Conservation (phyloP, 164 flowering plant species). For the Liquidambar formosana region DNA sequence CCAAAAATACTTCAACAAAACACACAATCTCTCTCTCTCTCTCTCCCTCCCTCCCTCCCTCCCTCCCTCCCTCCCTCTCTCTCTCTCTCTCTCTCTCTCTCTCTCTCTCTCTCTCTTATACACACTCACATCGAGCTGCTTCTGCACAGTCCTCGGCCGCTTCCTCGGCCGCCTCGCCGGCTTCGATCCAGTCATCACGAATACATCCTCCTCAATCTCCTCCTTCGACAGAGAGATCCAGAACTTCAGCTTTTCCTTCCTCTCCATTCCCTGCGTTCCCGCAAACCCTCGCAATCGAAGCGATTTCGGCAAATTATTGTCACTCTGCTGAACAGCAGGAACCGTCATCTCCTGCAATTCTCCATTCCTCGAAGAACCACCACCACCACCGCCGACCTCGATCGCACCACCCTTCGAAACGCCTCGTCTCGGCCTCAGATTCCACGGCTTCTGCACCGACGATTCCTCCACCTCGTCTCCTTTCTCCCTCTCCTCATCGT, state of each 20-base stretch:
- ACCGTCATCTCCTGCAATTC: constrained; percentile 12
- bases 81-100: not conserved
- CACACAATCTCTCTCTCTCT: not conserved
- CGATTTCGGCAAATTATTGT: constrained; percentile 32
- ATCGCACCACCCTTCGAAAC: constrained; percentile 1
- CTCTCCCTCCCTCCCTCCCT: too few species aligned
- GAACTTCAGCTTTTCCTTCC: constrained; percentile 45
- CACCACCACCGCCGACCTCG: not conserved
- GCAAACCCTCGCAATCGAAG: constrained; percentile 27
- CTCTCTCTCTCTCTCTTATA: not conserved
- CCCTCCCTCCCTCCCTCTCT: not conserved
- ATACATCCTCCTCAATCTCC: constrained; percentile 72
- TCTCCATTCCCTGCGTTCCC: constrained; percentile 22
- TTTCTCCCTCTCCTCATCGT: not conserved
- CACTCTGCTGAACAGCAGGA: constrained; percentile 8
- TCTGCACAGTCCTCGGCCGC: constrained; percentile 55
- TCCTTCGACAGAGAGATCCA: constrained; percentile 67
- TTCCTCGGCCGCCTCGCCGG: constrained; percentile 57
- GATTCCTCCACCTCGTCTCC: constrained; percentile 20
- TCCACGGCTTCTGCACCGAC: constrained; percentile 46
- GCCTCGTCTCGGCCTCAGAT: constrained; percentile 57
- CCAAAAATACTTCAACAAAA: not conserved
- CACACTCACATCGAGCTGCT: constrained; percentile 50
- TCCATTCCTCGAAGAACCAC: not conserved
- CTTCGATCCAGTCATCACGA: constrained; percentile 54